Base-by-base conservation (phyloP, 192 early-diverging fungal genomes). In the Coemansia sp. region DNA sequence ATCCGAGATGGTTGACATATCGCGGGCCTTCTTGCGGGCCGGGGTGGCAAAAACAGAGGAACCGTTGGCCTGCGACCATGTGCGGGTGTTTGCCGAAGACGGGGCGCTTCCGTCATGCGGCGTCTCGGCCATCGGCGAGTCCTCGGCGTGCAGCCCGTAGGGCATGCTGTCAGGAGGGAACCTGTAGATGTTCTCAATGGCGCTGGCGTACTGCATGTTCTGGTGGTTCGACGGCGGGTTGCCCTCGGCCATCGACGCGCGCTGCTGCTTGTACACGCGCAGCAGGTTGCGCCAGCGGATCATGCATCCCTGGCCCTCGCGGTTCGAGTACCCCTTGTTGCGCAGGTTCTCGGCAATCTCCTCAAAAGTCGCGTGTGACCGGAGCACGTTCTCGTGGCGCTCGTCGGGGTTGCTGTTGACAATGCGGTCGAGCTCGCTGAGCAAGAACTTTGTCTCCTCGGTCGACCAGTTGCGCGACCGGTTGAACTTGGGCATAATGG, bases 261-360 rank as follows among this genome's bases (percentile, higher is more conserved):
- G 80, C 49, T 86, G 85, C 48, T 92, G 86, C 64, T 86, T 71
- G 76, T 93, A 96, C 37, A 94, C 64, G 50, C 89, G 87, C 58
- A 96, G 82, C 39, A 91, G 80, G 40, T 80, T 80, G 77, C 77
- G 77, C 77, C 77, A 80, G 71, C 77, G 77, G 66, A 80, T 73
- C 77, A 80, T 73, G 60, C 77, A 80, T 9, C 70, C 77, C 41
- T 80, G 77, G 59, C 71, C 71, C 24, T 80, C 77, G 52, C 77
- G 66, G 75, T 68, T 67, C 37, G 37, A 30, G 46, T 70, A 80
- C 27, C 67, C 71, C 42, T 73, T 66, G 22, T 62, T 56, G 57
- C 71, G 69, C 56, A 80, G 63, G 13, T 53, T 55, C 50, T 73
- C 67, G 34, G 66, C 77, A 13, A 71, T 73, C 43, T 72, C 65